Evolutionary conservation across 202 grass and related monocot species (phyloP), one percentile per base, ranked within the genome.

Genomic region (Bolboschoenoplectus hybrid): DNA sequence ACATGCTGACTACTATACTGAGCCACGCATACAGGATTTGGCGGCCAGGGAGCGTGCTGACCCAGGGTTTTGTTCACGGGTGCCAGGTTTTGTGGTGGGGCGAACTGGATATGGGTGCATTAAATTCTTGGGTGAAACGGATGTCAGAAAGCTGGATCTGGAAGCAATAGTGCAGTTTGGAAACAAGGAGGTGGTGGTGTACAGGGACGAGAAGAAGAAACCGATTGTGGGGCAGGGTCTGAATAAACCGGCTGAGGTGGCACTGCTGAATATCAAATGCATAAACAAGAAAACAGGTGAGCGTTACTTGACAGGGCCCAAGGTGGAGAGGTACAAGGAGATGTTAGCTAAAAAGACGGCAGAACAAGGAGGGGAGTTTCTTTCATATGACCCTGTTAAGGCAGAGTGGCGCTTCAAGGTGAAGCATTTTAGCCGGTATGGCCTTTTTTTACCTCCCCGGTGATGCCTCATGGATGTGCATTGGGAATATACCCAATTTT

Each of bases 371-470:
- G 93, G 90, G 0, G 87, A 98, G 81, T 95, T 98, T 40, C 14
- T 98, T 40, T 91, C 91, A 0, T 94, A 89, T 16, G 93, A 94
- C 9, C 78, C 87, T 0, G 82, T 63, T 80, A 94, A 92, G 84
- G 95, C 86, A 2, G 95, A 92, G 66, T 98, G 93, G 95, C 91
- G 91, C 38, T 98, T 98, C 87, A 95, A 86, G 84, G 95, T 98
- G 53, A 86, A 92, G 81, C 91, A 98, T 67, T 98, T 95, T 89
- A 95, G 90, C 72, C 69, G 71, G 20, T 98, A 93, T 14, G 86
- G 89, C 6, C 86, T 88, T 44, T 63, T 64, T 35, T 20, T 56
- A 70, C 63, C 45, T 50, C 44, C 62, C 62, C 26, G 6, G 55
- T 56, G 13, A 67, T 52, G 16, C 63, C 0, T 64, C 6, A 62